A percentile compares a stretch with the other conserved stretches of the same genome.
Evolutionary conservation across 768 basidiomycete genomes (phyloP).

Genomic region (Kwoniella dejecticola): DNA sequence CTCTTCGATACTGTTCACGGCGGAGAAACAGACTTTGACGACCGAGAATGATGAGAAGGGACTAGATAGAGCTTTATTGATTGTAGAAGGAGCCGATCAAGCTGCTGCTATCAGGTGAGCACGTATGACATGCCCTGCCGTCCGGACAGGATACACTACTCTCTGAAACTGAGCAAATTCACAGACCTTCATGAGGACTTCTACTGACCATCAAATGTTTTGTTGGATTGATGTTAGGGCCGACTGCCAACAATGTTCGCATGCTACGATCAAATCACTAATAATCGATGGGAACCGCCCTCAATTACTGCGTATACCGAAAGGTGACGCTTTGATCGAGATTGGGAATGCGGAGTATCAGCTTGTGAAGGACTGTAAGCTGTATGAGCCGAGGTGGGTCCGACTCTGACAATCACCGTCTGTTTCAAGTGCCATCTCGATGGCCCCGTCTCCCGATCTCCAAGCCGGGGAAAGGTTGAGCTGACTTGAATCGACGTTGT

Average conservation of each 20-base stretch:
- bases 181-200: too few relatives aligned
- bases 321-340: conserved; percentile 53
- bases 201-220: too few relatives aligned
- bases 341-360: conserved; percentile 54
- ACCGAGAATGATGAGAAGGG: conserved; percentile 53
- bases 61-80: conserved; percentile 47
- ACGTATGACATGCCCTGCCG: neutral
- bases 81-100: conserved; percentile 53
- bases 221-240: conserved; percentile 47
- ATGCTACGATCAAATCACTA: conserved; percentile 43
- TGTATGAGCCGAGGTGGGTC: conserved; percentile 55
- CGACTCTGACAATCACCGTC: too few relatives aligned
- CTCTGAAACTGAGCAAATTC: too few relatives aligned
- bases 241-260: conserved; percentile 51
- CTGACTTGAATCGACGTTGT: too few relatives aligned
- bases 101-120: conserved; percentile 54
- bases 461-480: too few relatives aligned
- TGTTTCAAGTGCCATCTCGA: too few relatives aligned
- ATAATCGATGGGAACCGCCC: conserved; percentile 56
- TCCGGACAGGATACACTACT: neutral
- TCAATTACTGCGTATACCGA: conserved; percentile 46
- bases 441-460: too few relatives aligned
- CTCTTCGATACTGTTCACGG: conserved; percentile 49
- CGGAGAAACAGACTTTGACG: conserved; percentile 50
- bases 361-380: conserved; percentile 49